Evolutionary conservation across 2,329 filamentous ascomycete species (phyloP), one percentile per base, ranked within the genome.

Genomic region (Bipolaris zeicola): DNA sequence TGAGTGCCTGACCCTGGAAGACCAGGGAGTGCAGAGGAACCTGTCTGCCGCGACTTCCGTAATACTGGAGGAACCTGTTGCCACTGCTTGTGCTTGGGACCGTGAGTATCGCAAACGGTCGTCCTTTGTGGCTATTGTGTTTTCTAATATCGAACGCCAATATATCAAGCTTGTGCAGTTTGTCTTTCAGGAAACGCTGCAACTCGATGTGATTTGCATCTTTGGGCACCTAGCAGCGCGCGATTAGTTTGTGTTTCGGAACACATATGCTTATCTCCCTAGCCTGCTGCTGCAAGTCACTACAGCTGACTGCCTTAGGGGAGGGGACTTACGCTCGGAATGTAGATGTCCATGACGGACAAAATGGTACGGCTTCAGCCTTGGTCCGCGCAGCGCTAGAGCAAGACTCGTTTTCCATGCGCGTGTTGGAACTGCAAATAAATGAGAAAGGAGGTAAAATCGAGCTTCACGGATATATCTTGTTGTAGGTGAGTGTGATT

Each of bases 91-190:
- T 20, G 51, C 77, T 71, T 1, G 80, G 74, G 20, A 85, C 76
- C 0, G 82, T 83, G 38, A 85, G 60, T 11, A 71, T 75, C 0
- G 79, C 83, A 16, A 49, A 49, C 0, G 34, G 7, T 7, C 28
- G 34, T 60, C 74, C 76, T 11, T 52, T 5, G 0, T 52, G 50
- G 16, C 57, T 60, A 58, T 24, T 65, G 3, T 73, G 66, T 60
- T 83, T 84, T 31, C 79, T 73, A 43, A 78, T 78, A 43, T 81
- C 70, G 58, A 76, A 83, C 28, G 72, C 67, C 3, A 71, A 49
- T 52, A 84, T 79, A 1, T 69, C 69, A 6, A 81, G 75, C 1
- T 65, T 54, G 5, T 50, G 57, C 6, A 85, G 67, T 13, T 70
- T 66, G 0, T 72, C 68, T 16, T 70, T 66, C 13, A 85, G 74